A percentile compares a stretch with the other conserved stretches of the same genome.
phyloP scores from a whole-genome alignment of 2,329 filamentous ascomycete genomes.

The Cryphonectria japonica region DNA sequence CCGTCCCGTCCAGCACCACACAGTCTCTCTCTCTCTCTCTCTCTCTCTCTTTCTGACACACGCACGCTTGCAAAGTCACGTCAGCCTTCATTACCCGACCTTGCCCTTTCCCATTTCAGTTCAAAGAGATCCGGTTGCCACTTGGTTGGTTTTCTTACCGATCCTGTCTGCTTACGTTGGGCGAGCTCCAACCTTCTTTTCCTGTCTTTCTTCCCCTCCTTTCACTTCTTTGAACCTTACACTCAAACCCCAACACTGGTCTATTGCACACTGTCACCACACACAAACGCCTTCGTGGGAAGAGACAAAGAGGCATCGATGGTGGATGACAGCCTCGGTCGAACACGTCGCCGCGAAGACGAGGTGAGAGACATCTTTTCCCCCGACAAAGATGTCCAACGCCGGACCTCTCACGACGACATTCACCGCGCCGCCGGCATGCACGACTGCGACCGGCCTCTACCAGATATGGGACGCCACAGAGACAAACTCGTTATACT shows the following conservation, averaged over 20 bases:
- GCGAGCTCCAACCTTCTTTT: background rate
- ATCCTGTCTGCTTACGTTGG: constrained; percentile 12
- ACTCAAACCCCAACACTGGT: background rate
- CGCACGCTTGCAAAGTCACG: background rate
- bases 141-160: background rate
- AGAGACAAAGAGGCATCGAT: background rate
- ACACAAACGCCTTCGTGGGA: background rate
- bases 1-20: background rate
- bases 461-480: constrained; percentile 33
- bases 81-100: constrained; percentile 9
- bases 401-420: constrained; percentile 37
- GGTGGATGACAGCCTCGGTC: background rate
- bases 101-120: background rate
- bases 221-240: background rate
- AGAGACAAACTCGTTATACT: constrained; percentile 21
- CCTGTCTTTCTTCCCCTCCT: background rate
- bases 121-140: background rate
- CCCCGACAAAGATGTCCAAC: constrained; percentile 24
- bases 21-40: too few species aligned
- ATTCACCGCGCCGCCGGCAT: constrained; percentile 35
- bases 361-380: constrained; percentile 20
- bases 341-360: constrained; percentile 20
- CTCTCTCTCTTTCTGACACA: too few species aligned
- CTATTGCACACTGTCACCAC: background rate
- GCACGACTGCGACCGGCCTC: constrained; percentile 33